phyloP scores from a whole-genome alignment of 257 asterid genomes.

The Solanum raphanifolium region DNA sequence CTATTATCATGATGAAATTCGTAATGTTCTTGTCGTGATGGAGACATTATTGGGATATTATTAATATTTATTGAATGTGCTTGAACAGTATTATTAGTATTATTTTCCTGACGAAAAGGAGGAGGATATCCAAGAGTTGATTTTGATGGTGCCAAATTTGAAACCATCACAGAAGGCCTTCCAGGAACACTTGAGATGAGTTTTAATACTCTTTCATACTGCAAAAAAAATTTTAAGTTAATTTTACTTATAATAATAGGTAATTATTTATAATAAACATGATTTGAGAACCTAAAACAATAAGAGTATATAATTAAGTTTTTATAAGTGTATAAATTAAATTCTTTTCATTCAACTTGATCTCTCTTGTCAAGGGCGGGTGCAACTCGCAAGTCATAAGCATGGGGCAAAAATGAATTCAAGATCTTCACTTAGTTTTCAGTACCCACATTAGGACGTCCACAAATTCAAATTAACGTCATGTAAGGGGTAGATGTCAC shows the following conservation, averaged over 20 bases:
- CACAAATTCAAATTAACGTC: neutral
- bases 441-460: neutral
- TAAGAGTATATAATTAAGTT: neutral
- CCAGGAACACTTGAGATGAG: conserved; percentile 22
- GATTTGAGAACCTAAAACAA: neutral
- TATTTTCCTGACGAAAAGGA: neutral
- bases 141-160: neutral
- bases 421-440: neutral
- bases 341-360: neutral
- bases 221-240: neutral
- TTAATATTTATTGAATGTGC: conserved; percentile 2
- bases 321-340: no score
- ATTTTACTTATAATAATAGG: neutral
- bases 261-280: neutral
- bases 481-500: neutral
- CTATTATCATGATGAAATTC: conserved; percentile 5
- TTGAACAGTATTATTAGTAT: neutral
- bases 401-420: neutral
- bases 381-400: neutral
- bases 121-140: neutral
- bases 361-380: neutral
- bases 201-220: conserved; percentile 26
- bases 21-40: neutral
- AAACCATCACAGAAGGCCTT: neutral
- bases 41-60: neutral